Evolutionary conservation across 768 basidiomycete species (phyloP).

Genomic region (Phaffia tasmanica): DNA sequence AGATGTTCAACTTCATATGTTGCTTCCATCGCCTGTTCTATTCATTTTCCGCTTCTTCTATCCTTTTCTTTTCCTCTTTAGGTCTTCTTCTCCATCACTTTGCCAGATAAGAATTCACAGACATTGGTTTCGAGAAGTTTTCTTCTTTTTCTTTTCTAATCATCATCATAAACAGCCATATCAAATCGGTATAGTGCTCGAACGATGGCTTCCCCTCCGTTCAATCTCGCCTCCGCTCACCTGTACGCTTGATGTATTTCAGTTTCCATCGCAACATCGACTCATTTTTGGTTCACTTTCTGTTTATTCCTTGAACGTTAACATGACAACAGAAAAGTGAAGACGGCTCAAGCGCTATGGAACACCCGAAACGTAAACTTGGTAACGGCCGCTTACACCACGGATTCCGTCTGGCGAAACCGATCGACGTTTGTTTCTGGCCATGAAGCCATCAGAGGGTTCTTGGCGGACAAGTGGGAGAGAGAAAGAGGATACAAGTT

Average conservation of each 20-base stretch:
- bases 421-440: constrained; percentile 46
- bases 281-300: background rate
- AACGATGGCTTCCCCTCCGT: constrained; percentile 8
- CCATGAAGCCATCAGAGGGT: constrained; percentile 42
- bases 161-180: too few species aligned
- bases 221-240: constrained; percentile 13
- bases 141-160: too few species aligned
- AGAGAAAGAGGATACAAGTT: constrained; percentile 45
- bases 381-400: constrained; percentile 46
- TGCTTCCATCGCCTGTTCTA: too few species aligned
- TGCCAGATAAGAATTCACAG: too few species aligned
- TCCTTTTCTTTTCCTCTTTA: too few species aligned
- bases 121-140: too few species aligned
- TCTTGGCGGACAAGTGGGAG: constrained; percentile 48
- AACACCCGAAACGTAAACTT: constrained; percentile 34
- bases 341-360: constrained; percentile 47
- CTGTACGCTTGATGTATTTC: background rate
- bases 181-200: too few species aligned
- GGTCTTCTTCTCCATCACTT: too few species aligned
- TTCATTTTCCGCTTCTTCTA: too few species aligned
- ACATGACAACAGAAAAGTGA: constrained; percentile 40
- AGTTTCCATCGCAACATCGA: background rate
- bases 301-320: background rate
- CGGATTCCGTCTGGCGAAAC: constrained; percentile 51
- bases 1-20: too few species aligned